These are phyloP conservation scores for Pseudocercospora vitis DNA, from an alignment of 2,329 filamentous ascomycete genomes.

Conservation along the genomic window DNA sequence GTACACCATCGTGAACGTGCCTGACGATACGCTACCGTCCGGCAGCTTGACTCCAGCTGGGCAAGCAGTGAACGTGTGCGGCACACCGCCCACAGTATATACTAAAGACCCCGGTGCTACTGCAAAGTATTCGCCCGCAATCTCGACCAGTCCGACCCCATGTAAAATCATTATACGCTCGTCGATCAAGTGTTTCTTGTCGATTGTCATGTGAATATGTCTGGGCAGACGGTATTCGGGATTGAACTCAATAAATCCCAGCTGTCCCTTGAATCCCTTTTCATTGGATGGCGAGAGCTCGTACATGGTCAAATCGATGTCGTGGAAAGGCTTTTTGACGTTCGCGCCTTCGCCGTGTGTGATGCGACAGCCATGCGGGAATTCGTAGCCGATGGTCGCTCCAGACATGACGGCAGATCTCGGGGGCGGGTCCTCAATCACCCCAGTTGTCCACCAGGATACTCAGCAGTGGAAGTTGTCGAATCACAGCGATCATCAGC, in stretches of 20 bases:
- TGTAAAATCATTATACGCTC: slow-evolving; percentile 29
- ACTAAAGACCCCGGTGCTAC: slow-evolving; percentile 27
- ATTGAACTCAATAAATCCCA: slow-evolving; percentile 27
- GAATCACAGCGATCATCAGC: neutral
- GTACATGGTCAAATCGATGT: slow-evolving; percentile 26
- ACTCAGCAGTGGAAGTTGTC: neutral
- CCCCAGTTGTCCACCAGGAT: neutral
- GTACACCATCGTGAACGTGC: slow-evolving; percentile 30
- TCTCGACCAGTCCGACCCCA: slow-evolving; percentile 26
- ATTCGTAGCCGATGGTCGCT: slow-evolving; percentile 7
- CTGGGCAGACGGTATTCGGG: slow-evolving; percentile 25
- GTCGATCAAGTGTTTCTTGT: slow-evolving; percentile 21
- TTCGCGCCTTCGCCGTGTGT: slow-evolving; percentile 26
- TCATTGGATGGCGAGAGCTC: slow-evolving; percentile 25
- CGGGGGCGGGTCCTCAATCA: neutral
- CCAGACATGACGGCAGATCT: neutral
- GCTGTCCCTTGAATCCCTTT: slow-evolving; percentile 23
- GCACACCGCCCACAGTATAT: slow-evolving; percentile 26
- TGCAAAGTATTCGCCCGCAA: slow-evolving; percentile 24
- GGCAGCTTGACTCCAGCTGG: slow-evolving; percentile 26
- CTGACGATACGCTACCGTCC: slow-evolving; percentile 24
- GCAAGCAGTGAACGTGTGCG: slow-evolving; percentile 30
- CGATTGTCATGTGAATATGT: slow-evolving; percentile 29
- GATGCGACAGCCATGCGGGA: slow-evolving; percentile 25
- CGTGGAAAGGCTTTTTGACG: slow-evolving; percentile 29